phyloP scores from a whole-genome alignment of 192 early-diverging fungal genomes.

The Coemansia sp. region DNA sequence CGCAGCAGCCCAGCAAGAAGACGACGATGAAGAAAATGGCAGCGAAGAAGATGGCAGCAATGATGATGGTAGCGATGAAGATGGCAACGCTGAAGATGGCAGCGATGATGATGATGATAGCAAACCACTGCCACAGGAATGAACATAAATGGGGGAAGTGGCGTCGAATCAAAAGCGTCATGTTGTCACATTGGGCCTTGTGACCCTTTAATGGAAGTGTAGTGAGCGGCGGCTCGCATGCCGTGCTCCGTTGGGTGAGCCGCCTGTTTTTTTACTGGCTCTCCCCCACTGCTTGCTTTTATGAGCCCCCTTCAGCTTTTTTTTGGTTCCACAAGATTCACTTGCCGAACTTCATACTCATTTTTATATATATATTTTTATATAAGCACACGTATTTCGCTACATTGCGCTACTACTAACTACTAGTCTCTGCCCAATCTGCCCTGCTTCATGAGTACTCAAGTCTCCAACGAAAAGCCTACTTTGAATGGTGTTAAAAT shows the following conservation, averaged over 20 bases:
- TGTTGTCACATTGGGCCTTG: too few species aligned
- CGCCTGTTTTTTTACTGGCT: not conserved
- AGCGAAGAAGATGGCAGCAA: not conserved
- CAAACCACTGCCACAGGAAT: not conserved
- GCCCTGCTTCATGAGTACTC: conserved; percentile 51
- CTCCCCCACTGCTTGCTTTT: conserved; percentile 10
- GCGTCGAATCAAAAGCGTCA: not conserved
- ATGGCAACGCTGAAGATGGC: not conserved
- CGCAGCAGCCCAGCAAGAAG: not conserved
- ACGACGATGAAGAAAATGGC: not conserved
- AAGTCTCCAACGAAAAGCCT: conserved; percentile 55
- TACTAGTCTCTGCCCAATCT: conserved; percentile 12
- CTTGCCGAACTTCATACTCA: conserved; percentile 2
- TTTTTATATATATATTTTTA: not conserved
- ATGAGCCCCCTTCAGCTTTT: conserved; percentile 10
- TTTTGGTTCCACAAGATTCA: conserved; percentile 1
- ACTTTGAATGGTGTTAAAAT: conserved; percentile 58
- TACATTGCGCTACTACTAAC: conserved; percentile 9
- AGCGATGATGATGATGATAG: not conserved
- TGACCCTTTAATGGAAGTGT: not conserved
- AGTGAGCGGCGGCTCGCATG: not conserved
- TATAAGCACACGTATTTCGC: not conserved
- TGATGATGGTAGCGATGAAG: not conserved
- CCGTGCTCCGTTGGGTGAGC: not conserved
- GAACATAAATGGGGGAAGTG: not conserved